Evolutionary conservation across 2,329 filamentous ascomycete species (phyloP).

Genomic region (Hymenoscyphus repandus): DNA sequence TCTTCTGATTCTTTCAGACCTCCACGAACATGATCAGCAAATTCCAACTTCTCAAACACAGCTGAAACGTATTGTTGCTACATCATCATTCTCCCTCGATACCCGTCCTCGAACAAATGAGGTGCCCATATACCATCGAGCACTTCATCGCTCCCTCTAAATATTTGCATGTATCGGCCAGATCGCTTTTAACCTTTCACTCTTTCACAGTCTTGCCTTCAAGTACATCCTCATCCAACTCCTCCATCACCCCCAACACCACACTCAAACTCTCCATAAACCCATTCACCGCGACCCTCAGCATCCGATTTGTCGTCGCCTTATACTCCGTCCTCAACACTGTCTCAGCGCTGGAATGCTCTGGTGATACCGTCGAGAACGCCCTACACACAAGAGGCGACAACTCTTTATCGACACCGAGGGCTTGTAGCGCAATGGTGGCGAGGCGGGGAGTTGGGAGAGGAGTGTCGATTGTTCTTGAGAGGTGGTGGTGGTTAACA

Average conservation of each 20-base stretch:
- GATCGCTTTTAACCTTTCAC: constrained; percentile 4
- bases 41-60: too few relatives aligned
- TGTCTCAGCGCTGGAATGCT: constrained; percentile 35
- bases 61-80: too few relatives aligned
- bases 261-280: constrained; percentile 89
- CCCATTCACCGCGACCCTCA: constrained; percentile 91
- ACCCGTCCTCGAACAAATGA: too few relatives aligned
- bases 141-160: too few relatives aligned
- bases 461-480: constrained; percentile 42
- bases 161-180: neutral
- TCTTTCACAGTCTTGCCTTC: constrained; percentile 35
- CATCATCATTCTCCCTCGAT: too few relatives aligned
- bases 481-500: neutral
- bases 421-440: constrained; percentile 64
- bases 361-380: constrained; percentile 50
- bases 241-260: constrained; percentile 83
- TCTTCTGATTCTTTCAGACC: too few relatives aligned
- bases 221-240: constrained; percentile 80
- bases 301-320: constrained; percentile 92
- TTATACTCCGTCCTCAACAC: constrained; percentile 71
- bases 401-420: constrained; percentile 83
- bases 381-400: constrained; percentile 74
- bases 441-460: constrained; percentile 79
- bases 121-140: too few relatives aligned
- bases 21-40: too few relatives aligned